These are phyloP conservation scores for Populus trichocarpa DNA, from an alignment of 441 rosid genomes.

Conservation along the genomic window DNA sequence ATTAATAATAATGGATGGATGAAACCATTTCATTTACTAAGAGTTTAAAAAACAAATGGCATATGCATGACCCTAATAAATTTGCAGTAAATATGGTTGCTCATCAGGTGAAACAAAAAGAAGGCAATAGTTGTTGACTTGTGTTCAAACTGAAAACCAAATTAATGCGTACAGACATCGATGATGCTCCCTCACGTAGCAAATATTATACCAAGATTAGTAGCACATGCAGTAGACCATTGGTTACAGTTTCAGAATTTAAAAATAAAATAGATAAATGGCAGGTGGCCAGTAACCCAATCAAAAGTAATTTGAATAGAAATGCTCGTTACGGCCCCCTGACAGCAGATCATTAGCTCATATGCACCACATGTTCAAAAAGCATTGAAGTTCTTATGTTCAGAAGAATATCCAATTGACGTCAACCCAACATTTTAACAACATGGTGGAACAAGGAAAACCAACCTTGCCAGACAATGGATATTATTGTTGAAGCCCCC, in stretches of 20 bases:
- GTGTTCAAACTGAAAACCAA: neutral
- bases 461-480: slow-evolving; percentile 91
- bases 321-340: neutral
- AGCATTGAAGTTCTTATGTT: neutral
- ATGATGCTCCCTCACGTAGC: neutral
- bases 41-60: neutral
- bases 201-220: neutral
- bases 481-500: slow-evolving; percentile 98
- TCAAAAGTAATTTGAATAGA: neutral
- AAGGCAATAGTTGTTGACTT: neutral
- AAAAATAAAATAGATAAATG: no score
- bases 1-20: neutral
- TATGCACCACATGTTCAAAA: neutral
- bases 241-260: neutral
- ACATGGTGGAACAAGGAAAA: neutral
- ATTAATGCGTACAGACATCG: neutral
- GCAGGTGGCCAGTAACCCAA: no score
- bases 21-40: neutral
- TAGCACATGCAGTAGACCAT: neutral
- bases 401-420: neutral
- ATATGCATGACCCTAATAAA: neutral
- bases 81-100: neutral
- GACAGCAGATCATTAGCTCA: neutral
- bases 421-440: neutral
- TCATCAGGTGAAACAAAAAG: neutral